A percentile compares a stretch with the other conserved stretches of the same genome.
These are phyloP conservation scores for Dalbergia oliveri DNA, from an alignment of 306 rosid genomes.

Conservation along the genomic window DNA sequence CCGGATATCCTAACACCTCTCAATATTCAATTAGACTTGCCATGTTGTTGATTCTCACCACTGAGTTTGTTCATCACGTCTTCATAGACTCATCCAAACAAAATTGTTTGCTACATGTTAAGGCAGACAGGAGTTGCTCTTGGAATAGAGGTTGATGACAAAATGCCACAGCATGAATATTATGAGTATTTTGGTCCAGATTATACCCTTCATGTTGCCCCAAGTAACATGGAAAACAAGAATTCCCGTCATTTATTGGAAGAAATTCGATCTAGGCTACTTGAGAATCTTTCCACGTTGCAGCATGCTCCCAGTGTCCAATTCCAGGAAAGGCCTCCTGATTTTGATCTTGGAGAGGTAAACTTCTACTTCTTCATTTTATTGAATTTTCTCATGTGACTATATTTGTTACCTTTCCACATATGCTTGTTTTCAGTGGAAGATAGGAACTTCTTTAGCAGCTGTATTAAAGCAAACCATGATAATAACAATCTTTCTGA, in stretches of 20 bases:
- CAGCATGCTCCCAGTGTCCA: slow-evolving; percentile 93
- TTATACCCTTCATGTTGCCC: slow-evolving; percentile 93
- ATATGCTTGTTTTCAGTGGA: neutral
- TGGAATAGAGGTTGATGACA: slow-evolving; percentile 90
- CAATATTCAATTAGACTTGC: slow-evolving; percentile 5
- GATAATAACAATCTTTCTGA: neutral
- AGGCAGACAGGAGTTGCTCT: slow-evolving; percentile 94
- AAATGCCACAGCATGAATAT: slow-evolving; percentile 92
- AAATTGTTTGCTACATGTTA: slow-evolving; percentile 48
- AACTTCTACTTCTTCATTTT: slow-evolving; percentile 23
- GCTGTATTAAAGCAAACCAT: slow-evolving; percentile 10
- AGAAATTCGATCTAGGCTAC: slow-evolving; percentile 76
- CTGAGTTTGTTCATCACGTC: slow-evolving; percentile 26
- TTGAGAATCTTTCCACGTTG: slow-evolving; percentile 80
- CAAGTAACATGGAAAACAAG: slow-evolving; percentile 96
- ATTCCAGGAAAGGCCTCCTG: slow-evolving; percentile 90
- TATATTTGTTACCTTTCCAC: neutral
- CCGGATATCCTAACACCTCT: neutral
- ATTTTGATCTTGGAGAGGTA: slow-evolving; percentile 83
- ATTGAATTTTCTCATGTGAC: slow-evolving; percentile 7
- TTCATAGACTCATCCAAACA: neutral
- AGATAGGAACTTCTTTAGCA: neutral
- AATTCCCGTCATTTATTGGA: slow-evolving; percentile 76
- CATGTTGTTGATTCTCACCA: slow-evolving; percentile 22
- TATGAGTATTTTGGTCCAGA: slow-evolving; percentile 94